These are phyloP conservation scores for Aegilops longissima DNA, from an alignment of 176 grass and related monocot genomes.

Conservation along the genomic window DNA sequence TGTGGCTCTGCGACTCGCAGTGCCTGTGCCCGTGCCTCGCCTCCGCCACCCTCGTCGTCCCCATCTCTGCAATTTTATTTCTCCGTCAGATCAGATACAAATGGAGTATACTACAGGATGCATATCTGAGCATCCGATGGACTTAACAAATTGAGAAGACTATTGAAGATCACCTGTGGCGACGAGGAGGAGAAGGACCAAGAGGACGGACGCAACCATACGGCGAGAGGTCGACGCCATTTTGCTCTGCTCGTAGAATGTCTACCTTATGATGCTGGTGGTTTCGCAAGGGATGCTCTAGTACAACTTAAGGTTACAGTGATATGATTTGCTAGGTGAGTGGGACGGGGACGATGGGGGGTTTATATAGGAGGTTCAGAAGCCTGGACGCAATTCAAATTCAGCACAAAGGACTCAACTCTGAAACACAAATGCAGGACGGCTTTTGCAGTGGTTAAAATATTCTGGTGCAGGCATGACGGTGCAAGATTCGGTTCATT, in stretches of 20 bases:
- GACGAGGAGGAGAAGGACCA: conserved; percentile 46
- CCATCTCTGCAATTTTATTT: conserved; percentile 29
- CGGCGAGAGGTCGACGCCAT: conserved; percentile 35
- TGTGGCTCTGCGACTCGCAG: conserved; percentile 68
- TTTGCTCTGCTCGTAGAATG: neutral
- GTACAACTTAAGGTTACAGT: neutral
- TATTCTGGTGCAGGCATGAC: neutral
- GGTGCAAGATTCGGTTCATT: neutral
- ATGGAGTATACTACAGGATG: too few relatives aligned
- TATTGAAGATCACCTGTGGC: conserved; percentile 28
- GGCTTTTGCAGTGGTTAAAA: neutral
- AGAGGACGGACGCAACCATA: conserved; percentile 37
- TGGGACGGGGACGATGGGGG: neutral
- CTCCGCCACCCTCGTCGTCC: conserved; percentile 43
- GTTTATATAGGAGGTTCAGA: conserved; percentile 29
- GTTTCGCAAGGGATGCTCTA: neutral
- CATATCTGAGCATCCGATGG: neutral
- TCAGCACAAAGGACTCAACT: neutral
- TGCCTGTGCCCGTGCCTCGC: conserved; percentile 62
- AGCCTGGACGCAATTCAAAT: neutral
- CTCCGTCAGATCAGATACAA: neutral
- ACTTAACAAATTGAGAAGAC: neutral
- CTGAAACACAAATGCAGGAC: neutral
- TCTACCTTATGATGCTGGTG: neutral
- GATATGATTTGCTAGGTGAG: neutral